These are phyloP conservation scores for Peronospora belbahrii DNA, from an alignment of 352 stramenopile species.

Conservation along the genomic window DNA sequence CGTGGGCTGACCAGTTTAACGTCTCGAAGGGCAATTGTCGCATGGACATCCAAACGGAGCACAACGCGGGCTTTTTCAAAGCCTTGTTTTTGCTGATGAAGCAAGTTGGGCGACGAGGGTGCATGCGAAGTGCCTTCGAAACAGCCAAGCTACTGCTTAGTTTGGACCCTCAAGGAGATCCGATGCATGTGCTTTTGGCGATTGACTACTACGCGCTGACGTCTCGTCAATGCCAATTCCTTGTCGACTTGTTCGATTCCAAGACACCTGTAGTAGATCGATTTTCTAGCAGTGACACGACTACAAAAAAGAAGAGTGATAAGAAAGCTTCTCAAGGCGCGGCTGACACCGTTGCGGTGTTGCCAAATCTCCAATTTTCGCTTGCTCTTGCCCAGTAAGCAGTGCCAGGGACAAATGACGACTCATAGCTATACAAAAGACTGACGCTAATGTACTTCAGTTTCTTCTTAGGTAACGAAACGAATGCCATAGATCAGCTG, in stretches of 20 bases:
- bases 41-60: slow-evolving; percentile 72
- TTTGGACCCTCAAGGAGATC: slow-evolving; percentile 71
- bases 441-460: slow-evolving; percentile 21
- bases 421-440: background rate
- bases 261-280: slow-evolving; percentile 60
- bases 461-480: slow-evolving; percentile 54
- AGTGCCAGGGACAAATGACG: background rate
- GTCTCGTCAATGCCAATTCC: slow-evolving; percentile 71
- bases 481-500: slow-evolving; percentile 52
- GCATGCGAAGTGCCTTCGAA: slow-evolving; percentile 81
- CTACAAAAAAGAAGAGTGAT: slow-evolving; percentile 5
- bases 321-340: slow-evolving; percentile 14
- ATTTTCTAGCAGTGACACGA: slow-evolving; percentile 12
- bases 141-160: slow-evolving; percentile 63
- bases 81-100: slow-evolving; percentile 79
- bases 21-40: slow-evolving; percentile 72
- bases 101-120: slow-evolving; percentile 72
- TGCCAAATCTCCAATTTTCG: slow-evolving; percentile 74
- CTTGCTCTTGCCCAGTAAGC: slow-evolving; percentile 64
- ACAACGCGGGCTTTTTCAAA: slow-evolving; percentile 72
- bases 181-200: slow-evolving; percentile 70
- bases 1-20: slow-evolving; percentile 79
- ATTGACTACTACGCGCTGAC: slow-evolving; percentile 83
- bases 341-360: slow-evolving; percentile 32
- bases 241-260: slow-evolving; percentile 52